Evolutionary conservation across 768 basidiomycete genomes (phyloP), one percentile per base, ranked within the genome.

Genomic region (Pisolithus tinctorius): DNA sequence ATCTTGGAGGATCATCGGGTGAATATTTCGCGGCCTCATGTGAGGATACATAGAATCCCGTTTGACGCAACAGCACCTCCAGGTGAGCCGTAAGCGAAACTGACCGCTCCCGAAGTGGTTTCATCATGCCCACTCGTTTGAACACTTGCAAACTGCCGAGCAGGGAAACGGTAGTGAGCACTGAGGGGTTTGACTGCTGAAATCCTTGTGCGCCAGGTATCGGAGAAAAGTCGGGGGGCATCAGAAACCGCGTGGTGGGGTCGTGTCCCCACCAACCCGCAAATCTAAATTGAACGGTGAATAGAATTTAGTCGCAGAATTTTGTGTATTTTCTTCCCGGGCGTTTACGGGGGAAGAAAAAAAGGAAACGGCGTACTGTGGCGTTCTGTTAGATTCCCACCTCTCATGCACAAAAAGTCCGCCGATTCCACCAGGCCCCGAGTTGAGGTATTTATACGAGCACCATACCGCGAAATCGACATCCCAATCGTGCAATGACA

Each of bases 181-280:
- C 82, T 50, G 84, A 86, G 8, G 96, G 93, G 70, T 97, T 98
- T 37, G 94, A 97, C 67, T 95, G 88, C 64, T 96, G 94, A 71
- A 88, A 97, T 39, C 93, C 93, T 66, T 92, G 88, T 0, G 96
- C 96, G 49, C 96, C 96, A 17, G 76, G 77, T 55, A 90, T 88
- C 8, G 93, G 86, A 45, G 79, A 79, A 71, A 96, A 99, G 47
- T 63, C 74, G 11, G 85, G 74, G 26, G 88, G 85, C 95, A 98
- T 98, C 49, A 78, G 72, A 73, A 99, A 98, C 29, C 96, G 85
- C 37, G 93, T 94, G 48, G 73, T 63, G 27, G 84, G 77, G 60
- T 92, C 83, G 66, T 97, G 93, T 42, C 96, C 96, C 95, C 95
- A 99, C 96, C 96, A 99, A 42, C 96, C 96, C 38, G 92, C 84